Conservation (phyloP, 2,329 filamentous ascomycete species). For the Seiridium cupressi region DNA sequence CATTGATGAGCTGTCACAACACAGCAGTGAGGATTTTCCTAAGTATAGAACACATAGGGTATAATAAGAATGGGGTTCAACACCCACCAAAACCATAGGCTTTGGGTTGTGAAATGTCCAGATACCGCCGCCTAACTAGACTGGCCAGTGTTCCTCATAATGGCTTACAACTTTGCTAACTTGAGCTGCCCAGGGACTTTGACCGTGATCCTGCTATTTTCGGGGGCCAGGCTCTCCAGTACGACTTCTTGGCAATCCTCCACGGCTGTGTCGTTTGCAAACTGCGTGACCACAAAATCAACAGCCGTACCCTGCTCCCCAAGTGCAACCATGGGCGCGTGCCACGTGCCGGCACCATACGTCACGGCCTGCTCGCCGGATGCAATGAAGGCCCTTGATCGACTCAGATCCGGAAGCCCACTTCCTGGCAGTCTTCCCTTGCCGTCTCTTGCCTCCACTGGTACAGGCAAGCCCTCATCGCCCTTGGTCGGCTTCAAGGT, state of each 20-base stretch:
- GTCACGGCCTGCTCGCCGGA: constrained; percentile 80
- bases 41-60: no score
- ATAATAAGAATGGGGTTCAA: not conserved
- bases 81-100: not conserved
- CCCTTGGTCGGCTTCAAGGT: constrained; percentile 52
- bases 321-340: constrained; percentile 92
- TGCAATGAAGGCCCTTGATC: constrained; percentile 76
- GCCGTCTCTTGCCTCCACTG: constrained; percentile 19
- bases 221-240: constrained; percentile 31
- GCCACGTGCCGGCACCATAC: constrained; percentile 89
- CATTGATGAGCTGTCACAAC: no score
- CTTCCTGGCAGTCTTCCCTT: constrained; percentile 46
- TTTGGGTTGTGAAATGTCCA: no score
- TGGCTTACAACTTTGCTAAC: constrained; percentile 13
- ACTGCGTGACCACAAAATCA: constrained; percentile 89
- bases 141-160: no score
- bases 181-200: constrained; percentile 15
- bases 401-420: constrained; percentile 70
- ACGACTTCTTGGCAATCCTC: constrained; percentile 87
- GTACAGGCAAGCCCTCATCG: constrained; percentile 38
- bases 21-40: no score
- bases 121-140: no score
- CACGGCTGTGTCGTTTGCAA: constrained; percentile 73
- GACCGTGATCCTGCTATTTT: constrained; percentile 21
- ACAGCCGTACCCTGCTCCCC: constrained; percentile 58